These are phyloP conservation scores for Cystobasidiopsis lactophilus DNA, from an alignment of 768 basidiomycete genomes.

Conservation along the genomic window DNA sequence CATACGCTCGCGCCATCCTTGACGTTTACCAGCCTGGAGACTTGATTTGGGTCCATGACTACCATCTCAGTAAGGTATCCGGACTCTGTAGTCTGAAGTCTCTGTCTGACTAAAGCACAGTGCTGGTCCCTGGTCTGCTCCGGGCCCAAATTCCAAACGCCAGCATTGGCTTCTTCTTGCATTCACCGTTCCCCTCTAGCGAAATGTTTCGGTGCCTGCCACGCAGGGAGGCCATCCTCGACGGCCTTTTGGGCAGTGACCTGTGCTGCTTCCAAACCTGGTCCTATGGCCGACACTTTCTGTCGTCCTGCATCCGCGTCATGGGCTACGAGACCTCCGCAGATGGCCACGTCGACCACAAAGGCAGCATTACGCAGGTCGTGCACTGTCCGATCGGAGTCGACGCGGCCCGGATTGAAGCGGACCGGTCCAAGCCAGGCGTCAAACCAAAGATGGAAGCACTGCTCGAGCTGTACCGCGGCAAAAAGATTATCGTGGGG, in stretches of 20 bases:
- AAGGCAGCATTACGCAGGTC: slow-evolving; percentile 55
- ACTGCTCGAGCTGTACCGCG: slow-evolving; percentile 60
- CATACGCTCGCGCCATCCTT: slow-evolving; percentile 59
- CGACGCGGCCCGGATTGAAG: slow-evolving; percentile 68
- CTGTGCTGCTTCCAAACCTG: slow-evolving; percentile 95
- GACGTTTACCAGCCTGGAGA: slow-evolving; percentile 72
- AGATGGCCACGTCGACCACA: slow-evolving; percentile 41
- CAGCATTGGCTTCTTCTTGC: slow-evolving; percentile 71
- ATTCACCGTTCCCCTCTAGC: slow-evolving; percentile 91
- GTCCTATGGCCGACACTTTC: slow-evolving; percentile 85
- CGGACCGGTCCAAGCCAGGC: slow-evolving; percentile 43
- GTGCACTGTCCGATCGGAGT: slow-evolving; percentile 88
- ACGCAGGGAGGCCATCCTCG: slow-evolving; percentile 73
- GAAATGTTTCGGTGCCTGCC: slow-evolving; percentile 90
- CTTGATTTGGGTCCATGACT: slow-evolving; percentile 56
- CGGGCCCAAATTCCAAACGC: slow-evolving; percentile 43
- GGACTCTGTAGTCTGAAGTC: not conserved
- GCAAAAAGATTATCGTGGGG: slow-evolving; percentile 95
- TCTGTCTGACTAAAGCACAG: slow-evolving; percentile 12
- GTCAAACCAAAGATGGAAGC: slow-evolving; percentile 78
- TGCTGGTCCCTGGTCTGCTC: slow-evolving; percentile 68
- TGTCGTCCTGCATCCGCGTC: slow-evolving; percentile 75
- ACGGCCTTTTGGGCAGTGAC: slow-evolving; percentile 94
- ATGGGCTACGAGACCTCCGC: slow-evolving; percentile 74
- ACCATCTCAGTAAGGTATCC: slow-evolving; percentile 39